Base-by-base conservation (phyloP, 441 rosid genomes). In the Raphanus hybrid region DNA sequence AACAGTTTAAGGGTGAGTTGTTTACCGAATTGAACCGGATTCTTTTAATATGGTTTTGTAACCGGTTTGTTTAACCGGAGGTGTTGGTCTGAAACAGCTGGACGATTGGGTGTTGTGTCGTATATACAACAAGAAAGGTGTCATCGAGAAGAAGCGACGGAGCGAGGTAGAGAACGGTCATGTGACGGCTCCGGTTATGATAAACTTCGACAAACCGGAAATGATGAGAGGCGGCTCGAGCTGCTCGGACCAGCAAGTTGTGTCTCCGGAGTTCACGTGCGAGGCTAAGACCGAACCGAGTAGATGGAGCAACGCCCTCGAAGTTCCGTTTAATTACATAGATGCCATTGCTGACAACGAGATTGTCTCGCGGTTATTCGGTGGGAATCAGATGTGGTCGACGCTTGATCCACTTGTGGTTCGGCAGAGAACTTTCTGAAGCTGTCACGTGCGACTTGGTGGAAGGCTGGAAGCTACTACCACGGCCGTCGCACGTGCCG, bases 31-130 rank as follows among this genome's bases (percentile, higher is more conserved):
- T 1, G 8, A 62, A 4, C 45, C 54, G 66, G 58, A 8, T 14
- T 27, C 37, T 50, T 0, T 23, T 1, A 6, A 4, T 14, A 20
- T 26, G 15, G 15, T 26, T 50, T 4, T 12, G 23, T 57, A 39
- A n/a, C 50, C 16, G 69, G 9, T 23, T 67, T 57, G 41, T 48
- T 37, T 77, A 71, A 77, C 75, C 71, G 27, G 71, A 32, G 0
- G 20, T 74, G 54, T 63, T 64, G 12, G 41, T 45, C 6, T 32
- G 41, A 11, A 15, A 64, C 93, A 94, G 98, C 84, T 94, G 29
- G 98, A 93, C 55, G 98, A 93, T 85, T 93, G 98, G 98, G 98
- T 93, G 58, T 73, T 93, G 37, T 94, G 96, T 75, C 96, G 98
- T 68, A 89, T 94, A 71, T 92, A 94, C 87, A 92, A 92, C 85